Percentiles rank a stretch among this genome's conserved stretches.
Evolutionary conservation across 2,329 filamentous ascomycete genomes (phyloP).

Genomic region (Fusarium mundagurra): DNA sequence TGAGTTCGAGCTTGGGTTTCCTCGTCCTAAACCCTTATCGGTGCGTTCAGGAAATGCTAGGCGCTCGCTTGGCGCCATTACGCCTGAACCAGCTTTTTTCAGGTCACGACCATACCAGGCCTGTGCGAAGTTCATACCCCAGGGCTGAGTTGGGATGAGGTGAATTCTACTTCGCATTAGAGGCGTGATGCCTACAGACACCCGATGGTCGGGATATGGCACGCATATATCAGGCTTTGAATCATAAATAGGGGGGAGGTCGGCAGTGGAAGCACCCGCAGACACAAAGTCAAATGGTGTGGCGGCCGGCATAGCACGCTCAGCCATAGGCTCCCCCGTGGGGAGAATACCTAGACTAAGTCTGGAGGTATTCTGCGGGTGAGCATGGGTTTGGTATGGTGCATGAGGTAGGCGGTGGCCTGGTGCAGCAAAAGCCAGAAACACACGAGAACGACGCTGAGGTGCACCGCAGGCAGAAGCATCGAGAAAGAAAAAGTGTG

Average conservation of each 20-base stretch:
- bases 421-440: constrained; percentile 77
- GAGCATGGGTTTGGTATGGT: constrained; percentile 71
- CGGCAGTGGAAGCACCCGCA: constrained; percentile 62
- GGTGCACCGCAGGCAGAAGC: constrained; percentile 74
- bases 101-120: constrained; percentile 52
- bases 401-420: constrained; percentile 64
- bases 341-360: constrained; percentile 65
- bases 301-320: constrained; percentile 50
- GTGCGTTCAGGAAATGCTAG: constrained; percentile 51
- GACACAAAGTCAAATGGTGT: constrained; percentile 71
- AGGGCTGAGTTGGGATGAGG: constrained; percentile 68
- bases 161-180: constrained; percentile 58
- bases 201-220: constrained; percentile 73
- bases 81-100: constrained; percentile 41
- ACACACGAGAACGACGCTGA: constrained; percentile 73
- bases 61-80: constrained; percentile 52
- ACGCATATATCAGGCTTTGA: constrained; percentile 70
- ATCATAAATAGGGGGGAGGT: constrained; percentile 72
- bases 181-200: constrained; percentile 53
- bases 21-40: constrained; percentile 45
- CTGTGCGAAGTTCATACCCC: constrained; percentile 61
- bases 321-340: constrained; percentile 69
- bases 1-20: constrained; percentile 52
- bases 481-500: constrained; percentile 73
- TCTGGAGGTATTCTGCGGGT: constrained; percentile 52